These are phyloP conservation scores for Stephanodiscus minutulus DNA, from an alignment of 108 stramenopile genomes.

Conservation along the genomic window DNA sequence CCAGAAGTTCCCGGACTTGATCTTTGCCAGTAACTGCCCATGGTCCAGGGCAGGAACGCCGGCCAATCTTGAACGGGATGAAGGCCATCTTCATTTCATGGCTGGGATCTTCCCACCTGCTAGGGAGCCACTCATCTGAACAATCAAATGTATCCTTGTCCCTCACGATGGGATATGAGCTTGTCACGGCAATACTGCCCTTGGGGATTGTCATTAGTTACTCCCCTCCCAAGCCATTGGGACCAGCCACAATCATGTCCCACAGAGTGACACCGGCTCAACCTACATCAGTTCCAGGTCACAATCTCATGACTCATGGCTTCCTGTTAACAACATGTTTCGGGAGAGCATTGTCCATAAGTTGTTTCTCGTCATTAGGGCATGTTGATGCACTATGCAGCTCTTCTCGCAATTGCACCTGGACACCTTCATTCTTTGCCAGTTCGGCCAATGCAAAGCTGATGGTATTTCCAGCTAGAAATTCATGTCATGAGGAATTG, in stretches of 20 bases:
- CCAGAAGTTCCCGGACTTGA: neutral
- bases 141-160: constrained; percentile 41
- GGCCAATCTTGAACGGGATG: constrained; percentile 50
- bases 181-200: constrained; percentile 37
- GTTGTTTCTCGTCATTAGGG: neutral
- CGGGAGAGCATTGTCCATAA: constrained; percentile 27
- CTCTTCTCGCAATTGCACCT: constrained; percentile 31
- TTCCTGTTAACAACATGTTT: constrained; percentile 51
- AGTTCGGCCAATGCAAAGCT: constrained; percentile 36
- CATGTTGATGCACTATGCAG: constrained; percentile 24
- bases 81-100: constrained; percentile 40
- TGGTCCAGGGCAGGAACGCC: constrained; percentile 50
- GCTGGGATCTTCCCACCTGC: constrained; percentile 48
- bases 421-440: constrained; percentile 41
- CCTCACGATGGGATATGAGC: constrained; percentile 32
- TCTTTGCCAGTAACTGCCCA: constrained; percentile 47
- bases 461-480: neutral
- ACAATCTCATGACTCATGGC: constrained; percentile 45
- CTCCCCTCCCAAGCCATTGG: neutral
- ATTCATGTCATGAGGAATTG: neutral
- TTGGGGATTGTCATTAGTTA: constrained; percentile 33
- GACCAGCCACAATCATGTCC: constrained; percentile 19
- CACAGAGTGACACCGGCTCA: constrained; percentile 29
- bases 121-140: constrained; percentile 51
- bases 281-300: constrained; percentile 29